Percentiles rank a stretch among this genome's conserved stretches.
phyloP scores from a whole-genome alignment of 768 basidiomycete genomes.

The Mycena chlorophos region DNA sequence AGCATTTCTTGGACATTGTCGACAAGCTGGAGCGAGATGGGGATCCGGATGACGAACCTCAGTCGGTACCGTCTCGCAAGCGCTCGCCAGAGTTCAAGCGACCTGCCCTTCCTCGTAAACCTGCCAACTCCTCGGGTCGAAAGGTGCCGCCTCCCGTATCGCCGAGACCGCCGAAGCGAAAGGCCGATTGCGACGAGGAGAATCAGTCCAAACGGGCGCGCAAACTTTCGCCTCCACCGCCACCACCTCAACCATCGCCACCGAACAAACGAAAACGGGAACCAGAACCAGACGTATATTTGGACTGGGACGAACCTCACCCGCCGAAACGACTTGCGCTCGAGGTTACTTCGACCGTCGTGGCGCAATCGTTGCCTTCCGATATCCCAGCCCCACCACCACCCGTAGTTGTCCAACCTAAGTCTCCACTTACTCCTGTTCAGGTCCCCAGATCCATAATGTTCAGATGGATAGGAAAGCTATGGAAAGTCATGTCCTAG shows the following conservation, averaged over 20 bases:
- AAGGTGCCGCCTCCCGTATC: not conserved
- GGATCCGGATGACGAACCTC: not conserved
- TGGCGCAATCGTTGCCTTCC: not conserved
- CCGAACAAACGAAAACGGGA: not conserved
- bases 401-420: not conserved
- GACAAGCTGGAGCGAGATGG: slow-evolving; percentile 18
- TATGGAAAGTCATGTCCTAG: slow-evolving; percentile 11
- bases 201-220: not conserved
- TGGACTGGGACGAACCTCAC: not conserved
- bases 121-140: too few relatives aligned
- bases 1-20: slow-evolving; percentile 13
- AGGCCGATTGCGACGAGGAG: not conserved
- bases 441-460: not conserved
- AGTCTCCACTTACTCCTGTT: not conserved
- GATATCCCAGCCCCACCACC: not conserved
- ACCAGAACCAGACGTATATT: not conserved
- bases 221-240: not conserved
- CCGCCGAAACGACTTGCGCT: not conserved
- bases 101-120: not conserved
- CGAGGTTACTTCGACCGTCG: not conserved
- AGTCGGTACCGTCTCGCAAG: not conserved
- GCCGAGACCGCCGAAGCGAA: not conserved
- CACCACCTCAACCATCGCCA: not conserved
- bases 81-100: slow-evolving; percentile 16
- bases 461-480: slow-evolving; percentile 9